These are phyloP conservation scores for Dothistroma pini DNA, from an alignment of 2,329 filamentous ascomycete genomes.

Conservation along the genomic window DNA sequence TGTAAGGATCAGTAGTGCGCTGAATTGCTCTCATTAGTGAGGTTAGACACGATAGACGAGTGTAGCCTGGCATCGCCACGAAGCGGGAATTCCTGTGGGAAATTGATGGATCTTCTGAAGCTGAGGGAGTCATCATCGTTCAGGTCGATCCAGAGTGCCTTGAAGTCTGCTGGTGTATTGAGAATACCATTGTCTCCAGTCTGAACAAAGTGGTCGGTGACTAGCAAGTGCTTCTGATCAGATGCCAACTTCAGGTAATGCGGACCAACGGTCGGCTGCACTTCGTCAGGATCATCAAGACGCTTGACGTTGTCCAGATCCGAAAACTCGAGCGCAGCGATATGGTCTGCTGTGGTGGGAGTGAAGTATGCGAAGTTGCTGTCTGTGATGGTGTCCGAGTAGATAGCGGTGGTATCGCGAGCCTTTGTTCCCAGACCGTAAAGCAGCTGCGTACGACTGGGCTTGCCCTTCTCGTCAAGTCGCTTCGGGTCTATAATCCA, in stretches of 20 bases:
- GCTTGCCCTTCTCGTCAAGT: constrained; percentile 52
- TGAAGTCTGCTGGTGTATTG: constrained; percentile 60
- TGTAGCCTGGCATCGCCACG: constrained; percentile 58
- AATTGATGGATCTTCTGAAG: constrained; percentile 61
- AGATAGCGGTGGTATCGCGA: constrained; percentile 56
- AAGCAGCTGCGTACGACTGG: constrained; percentile 56
- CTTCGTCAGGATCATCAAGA: constrained; percentile 57
- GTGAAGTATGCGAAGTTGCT: constrained; percentile 59
- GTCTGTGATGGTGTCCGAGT: constrained; percentile 57
- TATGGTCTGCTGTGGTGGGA: constrained; percentile 59
- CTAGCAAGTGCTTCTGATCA: constrained; percentile 61
- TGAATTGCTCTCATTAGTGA: background rate
- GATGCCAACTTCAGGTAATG: constrained; percentile 64
- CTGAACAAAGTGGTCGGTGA: constrained; percentile 65
- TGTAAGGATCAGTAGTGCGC: background rate
- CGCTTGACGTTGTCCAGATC: constrained; percentile 59
- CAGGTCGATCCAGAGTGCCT: constrained; percentile 60
- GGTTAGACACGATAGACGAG: constrained; percentile 33
- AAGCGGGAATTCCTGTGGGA: constrained; percentile 51
- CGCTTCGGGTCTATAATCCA: constrained; percentile 65
- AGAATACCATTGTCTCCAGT: constrained; percentile 58
- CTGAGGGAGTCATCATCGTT: constrained; percentile 51
- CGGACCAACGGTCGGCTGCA: constrained; percentile 58
- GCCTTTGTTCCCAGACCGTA: constrained; percentile 57
- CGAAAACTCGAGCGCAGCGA: constrained; percentile 59